phyloP scores from a whole-genome alignment of 345 rosid genomes.

The Eucalyptus erythrocorys region DNA sequence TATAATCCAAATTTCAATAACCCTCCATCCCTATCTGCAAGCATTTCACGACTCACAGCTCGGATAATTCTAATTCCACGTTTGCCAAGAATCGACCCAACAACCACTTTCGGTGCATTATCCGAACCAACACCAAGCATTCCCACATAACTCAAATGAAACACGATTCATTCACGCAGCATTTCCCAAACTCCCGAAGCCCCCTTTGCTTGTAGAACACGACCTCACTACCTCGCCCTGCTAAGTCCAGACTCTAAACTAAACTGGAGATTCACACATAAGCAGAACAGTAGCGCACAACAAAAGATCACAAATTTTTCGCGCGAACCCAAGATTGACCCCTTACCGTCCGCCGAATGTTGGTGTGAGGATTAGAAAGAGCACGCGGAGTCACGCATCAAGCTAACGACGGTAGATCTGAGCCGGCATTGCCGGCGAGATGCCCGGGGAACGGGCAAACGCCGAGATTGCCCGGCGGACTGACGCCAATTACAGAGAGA shows the following conservation, averaged over 20 bases:
- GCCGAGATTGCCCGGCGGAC: background rate
- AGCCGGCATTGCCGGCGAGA: background rate
- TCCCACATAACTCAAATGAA: background rate
- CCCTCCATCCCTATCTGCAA: background rate
- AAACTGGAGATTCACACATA: background rate
- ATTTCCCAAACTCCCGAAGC: background rate
- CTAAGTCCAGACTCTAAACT: background rate
- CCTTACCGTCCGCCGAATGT: background rate
- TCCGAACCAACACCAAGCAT: background rate
- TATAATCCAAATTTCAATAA: background rate
- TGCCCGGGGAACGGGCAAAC: background rate
- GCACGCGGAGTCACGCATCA: background rate
- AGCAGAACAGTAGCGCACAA: background rate
- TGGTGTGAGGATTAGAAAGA: background rate
- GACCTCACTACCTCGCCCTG: background rate
- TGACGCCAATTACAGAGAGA: background rate
- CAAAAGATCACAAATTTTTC: background rate
- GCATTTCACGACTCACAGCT: background rate
- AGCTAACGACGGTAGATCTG: background rate
- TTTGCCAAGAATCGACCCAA: background rate
- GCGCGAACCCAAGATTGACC: background rate
- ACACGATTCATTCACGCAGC: background rate
- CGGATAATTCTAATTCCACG: background rate
- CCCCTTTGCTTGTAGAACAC: background rate
- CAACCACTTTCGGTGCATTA: background rate